Percentiles rank a stretch among this genome's conserved stretches.
These are phyloP conservation scores for Cercospora sp. DNA, from an alignment of 2,329 filamentous ascomycete genomes.

Conservation along the genomic window DNA sequence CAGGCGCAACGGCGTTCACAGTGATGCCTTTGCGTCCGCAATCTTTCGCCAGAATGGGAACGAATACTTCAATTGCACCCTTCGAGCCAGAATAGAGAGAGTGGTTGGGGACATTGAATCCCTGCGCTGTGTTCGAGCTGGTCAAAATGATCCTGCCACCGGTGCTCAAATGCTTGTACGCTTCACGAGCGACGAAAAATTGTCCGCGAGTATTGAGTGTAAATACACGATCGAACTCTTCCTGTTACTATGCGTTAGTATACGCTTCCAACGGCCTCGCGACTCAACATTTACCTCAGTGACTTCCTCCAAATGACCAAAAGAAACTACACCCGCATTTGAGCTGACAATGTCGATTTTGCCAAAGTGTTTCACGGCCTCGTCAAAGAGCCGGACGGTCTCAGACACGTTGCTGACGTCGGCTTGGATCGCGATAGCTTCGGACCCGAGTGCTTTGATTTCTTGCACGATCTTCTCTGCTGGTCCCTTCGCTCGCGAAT, in stretches of 20 bases:
- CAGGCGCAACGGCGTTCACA: constrained; percentile 57
- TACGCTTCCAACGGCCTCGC: neutral
- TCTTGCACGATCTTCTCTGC: constrained; percentile 64
- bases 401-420: constrained; percentile 64
- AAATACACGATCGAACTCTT: constrained; percentile 60
- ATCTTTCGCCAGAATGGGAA: constrained; percentile 57
- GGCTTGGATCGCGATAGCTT: constrained; percentile 64
- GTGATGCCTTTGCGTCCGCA: constrained; percentile 54
- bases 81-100: constrained; percentile 59
- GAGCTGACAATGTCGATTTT: constrained; percentile 67
- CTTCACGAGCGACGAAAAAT: constrained; percentile 62
- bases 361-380: constrained; percentile 63
- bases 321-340: constrained; percentile 60
- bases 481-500: constrained; percentile 60
- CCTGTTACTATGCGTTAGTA: constrained; percentile 24
- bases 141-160: constrained; percentile 54
- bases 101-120: constrained; percentile 52
- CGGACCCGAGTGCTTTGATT: constrained; percentile 63
- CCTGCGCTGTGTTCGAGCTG: constrained; percentile 55
- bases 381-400: constrained; percentile 61
- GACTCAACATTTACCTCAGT: constrained; percentile 43
- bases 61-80: constrained; percentile 62
- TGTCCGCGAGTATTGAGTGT: constrained; percentile 62
- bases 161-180: constrained; percentile 54
- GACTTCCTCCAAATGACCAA: constrained; percentile 55